Conservation (phyloP, 371 early-diverging fungal genomes). For the Capillidium heterosporum region DNA sequence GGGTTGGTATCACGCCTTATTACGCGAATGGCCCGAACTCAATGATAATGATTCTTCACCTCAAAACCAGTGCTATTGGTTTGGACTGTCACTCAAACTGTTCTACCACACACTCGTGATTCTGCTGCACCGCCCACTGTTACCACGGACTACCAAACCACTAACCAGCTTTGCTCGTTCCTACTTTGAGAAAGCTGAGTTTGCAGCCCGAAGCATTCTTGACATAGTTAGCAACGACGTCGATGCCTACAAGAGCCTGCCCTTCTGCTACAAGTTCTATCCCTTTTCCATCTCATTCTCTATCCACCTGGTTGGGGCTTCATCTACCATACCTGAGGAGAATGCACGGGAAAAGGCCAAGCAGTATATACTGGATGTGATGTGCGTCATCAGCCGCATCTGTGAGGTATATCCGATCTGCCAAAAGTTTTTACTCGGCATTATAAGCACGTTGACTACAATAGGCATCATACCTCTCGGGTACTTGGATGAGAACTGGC, state of each 20-base stretch:
- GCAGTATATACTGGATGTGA: background rate
- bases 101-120: background rate
- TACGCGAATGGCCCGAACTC: background rate
- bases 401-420: background rate
- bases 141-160: background rate
- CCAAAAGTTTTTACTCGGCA: background rate
- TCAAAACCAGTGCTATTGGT: background rate
- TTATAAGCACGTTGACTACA: background rate
- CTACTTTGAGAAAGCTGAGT: background rate
- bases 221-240: background rate
- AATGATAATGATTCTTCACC: background rate
- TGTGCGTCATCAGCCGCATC: background rate
- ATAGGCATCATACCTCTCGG: background rate
- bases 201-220: background rate
- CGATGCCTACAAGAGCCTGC: background rate
- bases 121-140: background rate
- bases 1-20: background rate
- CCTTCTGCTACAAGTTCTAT: background rate
- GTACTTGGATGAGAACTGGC: background rate
- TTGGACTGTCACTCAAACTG: background rate
- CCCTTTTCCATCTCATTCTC: background rate
- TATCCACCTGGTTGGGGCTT: background rate
- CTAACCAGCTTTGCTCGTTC: background rate
- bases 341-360: background rate
- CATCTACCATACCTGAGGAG: background rate